Evolutionary conservation across 1,284 basidiomycete species (phyloP).

Genomic region (Ustilago trichophora): DNA sequence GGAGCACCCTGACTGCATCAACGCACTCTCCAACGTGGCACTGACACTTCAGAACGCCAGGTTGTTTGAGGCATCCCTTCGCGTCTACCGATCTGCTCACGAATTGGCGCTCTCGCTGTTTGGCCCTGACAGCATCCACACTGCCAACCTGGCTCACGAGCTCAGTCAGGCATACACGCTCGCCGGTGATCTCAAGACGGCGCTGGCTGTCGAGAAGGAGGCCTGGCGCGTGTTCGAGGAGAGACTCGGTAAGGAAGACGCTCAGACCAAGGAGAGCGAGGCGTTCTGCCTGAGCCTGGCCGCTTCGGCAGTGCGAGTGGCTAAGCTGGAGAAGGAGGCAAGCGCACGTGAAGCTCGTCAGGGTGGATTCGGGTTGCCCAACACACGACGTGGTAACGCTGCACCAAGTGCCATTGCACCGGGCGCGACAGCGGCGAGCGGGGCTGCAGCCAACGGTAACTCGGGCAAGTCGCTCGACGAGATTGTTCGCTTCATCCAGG

Average conservation of each 20-base stretch:
- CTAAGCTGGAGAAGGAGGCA: constrained; percentile 59
- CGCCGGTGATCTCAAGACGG: constrained; percentile 60
- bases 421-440: not conserved
- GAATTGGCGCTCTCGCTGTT: constrained; percentile 55
- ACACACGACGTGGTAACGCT: constrained; percentile 11
- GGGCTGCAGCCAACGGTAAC: not conserved
- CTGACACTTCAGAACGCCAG: constrained; percentile 58
- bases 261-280: constrained; percentile 62
- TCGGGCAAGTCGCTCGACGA: constrained; percentile 57
- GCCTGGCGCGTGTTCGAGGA: constrained; percentile 61
- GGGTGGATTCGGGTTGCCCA: constrained; percentile 19
- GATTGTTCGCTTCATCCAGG: constrained; percentile 61
- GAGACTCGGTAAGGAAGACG: constrained; percentile 63
- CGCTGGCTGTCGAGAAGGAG: constrained; percentile 61
- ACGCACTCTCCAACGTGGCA: constrained; percentile 68
- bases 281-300: constrained; percentile 61
- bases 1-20: constrained; percentile 70
- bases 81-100: constrained; percentile 57
- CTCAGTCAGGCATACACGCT: constrained; percentile 63
- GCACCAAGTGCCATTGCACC: constrained; percentile 7
- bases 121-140: constrained; percentile 62
- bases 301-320: constrained; percentile 59
- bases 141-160: constrained; percentile 63
- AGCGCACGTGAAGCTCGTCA: constrained; percentile 30
- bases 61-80: constrained; percentile 51